Percentiles rank a stretch among this genome's conserved stretches.
Conservation (phyloP, 495 filamentous ascomycete species). For the Aspergillus cristatus region DNA sequence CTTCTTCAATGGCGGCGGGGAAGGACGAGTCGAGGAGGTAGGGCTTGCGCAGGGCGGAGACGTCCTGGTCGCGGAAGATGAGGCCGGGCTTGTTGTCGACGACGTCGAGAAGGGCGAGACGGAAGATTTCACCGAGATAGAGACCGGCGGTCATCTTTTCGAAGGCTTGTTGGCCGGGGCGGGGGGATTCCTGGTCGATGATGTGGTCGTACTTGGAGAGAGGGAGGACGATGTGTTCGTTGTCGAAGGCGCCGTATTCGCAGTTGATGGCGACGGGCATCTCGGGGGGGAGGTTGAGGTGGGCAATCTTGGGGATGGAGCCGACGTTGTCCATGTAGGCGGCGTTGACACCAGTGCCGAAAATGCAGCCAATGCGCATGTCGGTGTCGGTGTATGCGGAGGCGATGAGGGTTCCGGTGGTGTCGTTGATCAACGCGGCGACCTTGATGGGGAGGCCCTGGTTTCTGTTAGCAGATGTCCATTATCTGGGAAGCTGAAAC, state of each 20-base stretch:
- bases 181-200: constrained; percentile 87
- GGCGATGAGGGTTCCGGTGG: constrained; percentile 97
- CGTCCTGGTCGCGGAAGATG: constrained; percentile 79
- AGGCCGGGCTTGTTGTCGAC: constrained; percentile 64
- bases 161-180: constrained; percentile 90
- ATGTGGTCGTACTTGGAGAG: constrained; percentile 74
- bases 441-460: constrained; percentile 89
- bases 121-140: constrained; percentile 93
- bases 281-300: constrained; percentile 83
- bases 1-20: constrained; percentile 90
- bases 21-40: constrained; percentile 89
- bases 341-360: constrained; percentile 96
- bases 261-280: constrained; percentile 97
- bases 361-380: constrained; percentile 95
- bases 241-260: constrained; percentile 98
- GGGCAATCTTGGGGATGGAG: constrained; percentile 85
- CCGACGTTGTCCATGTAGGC: constrained; percentile 95
- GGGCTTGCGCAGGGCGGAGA: constrained; percentile 64
- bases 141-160: constrained; percentile 98
- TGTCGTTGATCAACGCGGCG: constrained; percentile 92
- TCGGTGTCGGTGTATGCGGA: constrained; percentile 87
- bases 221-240: constrained; percentile 87
- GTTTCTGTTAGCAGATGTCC: no score
- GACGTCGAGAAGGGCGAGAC: constrained; percentile 77
- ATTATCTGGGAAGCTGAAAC: no score